Conservation (phyloP, 1,284 basidiomycete species). For the Trichosporon coremiiforme region DNA sequence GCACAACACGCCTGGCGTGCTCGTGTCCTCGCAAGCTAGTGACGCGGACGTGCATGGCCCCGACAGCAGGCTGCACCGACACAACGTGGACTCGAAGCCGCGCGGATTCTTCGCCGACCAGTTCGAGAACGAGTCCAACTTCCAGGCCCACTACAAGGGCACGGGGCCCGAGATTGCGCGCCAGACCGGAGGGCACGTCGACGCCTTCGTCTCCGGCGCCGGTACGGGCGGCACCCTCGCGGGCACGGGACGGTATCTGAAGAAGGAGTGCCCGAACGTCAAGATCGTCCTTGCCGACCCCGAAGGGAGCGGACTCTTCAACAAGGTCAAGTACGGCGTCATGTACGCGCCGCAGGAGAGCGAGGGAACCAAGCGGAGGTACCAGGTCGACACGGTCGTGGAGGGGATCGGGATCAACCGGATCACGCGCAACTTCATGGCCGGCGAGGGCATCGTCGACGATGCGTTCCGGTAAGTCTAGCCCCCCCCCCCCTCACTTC, state of each 20-base stretch:
- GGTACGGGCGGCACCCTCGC: slow-evolving; percentile 95
- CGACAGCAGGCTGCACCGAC: slow-evolving; percentile 9
- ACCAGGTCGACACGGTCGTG: slow-evolving; percentile 77
- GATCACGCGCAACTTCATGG: slow-evolving; percentile 77
- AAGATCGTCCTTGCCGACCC: slow-evolving; percentile 85
- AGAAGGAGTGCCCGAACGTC: slow-evolving; percentile 58
- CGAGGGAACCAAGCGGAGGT: slow-evolving; percentile 87
- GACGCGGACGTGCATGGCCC: slow-evolving; percentile 50
- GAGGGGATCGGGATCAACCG: slow-evolving; percentile 66
- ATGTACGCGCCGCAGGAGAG: slow-evolving; percentile 90
- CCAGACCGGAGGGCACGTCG: slow-evolving; percentile 79
- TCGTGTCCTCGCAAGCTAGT: slow-evolving; percentile 64
- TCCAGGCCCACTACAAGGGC: slow-evolving; percentile 80
- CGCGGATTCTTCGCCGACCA: slow-evolving; percentile 80
- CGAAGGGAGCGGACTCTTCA: slow-evolving; percentile 87
- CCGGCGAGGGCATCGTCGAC: slow-evolving; percentile 77
- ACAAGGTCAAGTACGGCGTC: slow-evolving; percentile 90
- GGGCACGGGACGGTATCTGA: slow-evolving; percentile 79
- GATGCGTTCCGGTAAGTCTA: slow-evolving; percentile 88
- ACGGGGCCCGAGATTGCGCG: slow-evolving; percentile 96
- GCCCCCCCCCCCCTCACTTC: no score
- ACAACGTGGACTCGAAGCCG: slow-evolving; percentile 39
- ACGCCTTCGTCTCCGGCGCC: slow-evolving; percentile 90
- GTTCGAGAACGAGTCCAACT: slow-evolving; percentile 92
- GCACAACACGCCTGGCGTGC: slow-evolving; percentile 37